Base-by-base conservation (phyloP, 306 rosid genomes). In the Citrullus colocynthis region DNA sequence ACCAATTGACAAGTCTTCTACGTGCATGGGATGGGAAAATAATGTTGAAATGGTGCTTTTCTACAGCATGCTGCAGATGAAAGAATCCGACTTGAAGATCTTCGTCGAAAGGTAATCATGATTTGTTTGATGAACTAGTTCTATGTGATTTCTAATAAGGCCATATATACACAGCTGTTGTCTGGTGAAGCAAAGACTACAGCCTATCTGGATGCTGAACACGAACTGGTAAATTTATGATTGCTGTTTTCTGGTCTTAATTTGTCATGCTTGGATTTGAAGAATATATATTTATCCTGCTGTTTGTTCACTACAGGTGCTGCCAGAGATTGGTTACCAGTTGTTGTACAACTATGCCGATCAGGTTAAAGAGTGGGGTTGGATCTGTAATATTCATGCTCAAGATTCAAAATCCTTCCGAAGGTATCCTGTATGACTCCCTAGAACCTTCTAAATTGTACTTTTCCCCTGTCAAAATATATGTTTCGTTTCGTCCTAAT, bases 31-130 rank as follows among this genome's bases (percentile, higher is more conserved):
- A 20, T 21, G 37, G n/a, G 39, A 57, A 21, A 70, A 45, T 44
- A 34, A 70, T 70, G 57, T 42, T 70, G 11, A 7, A 42, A 13
- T 70, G 37, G 37, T 70, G 56, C 18, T 79, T 78, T 75, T 78
- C 80, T 64, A 37, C 93, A 94, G 98, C 97, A 94, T 81, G 97
- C 98, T 77, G 98, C 96, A 75, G 98, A 94, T 83, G 98, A 94
- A 88, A 89, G 97, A 88, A 91, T 94, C 65, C 86, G 91, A 74
- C 79, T 94, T 76, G 97, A 94, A 89, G 98, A 94, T 81, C 80
- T 94, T 81, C 94, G 93, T 77, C 89, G 87, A 77, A 91, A 91
- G 97, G 98, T 94, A 79, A 81, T 72, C 63, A 32, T 70, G 36
- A 81, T 78, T 72, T 18, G 36, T 48, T 44, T 80, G 36, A 36